Percentiles rank a stretch among this genome's conserved stretches.
Conservation (phyloP, 495 filamentous ascomycete species). For the Neurospora discreta region DNA sequence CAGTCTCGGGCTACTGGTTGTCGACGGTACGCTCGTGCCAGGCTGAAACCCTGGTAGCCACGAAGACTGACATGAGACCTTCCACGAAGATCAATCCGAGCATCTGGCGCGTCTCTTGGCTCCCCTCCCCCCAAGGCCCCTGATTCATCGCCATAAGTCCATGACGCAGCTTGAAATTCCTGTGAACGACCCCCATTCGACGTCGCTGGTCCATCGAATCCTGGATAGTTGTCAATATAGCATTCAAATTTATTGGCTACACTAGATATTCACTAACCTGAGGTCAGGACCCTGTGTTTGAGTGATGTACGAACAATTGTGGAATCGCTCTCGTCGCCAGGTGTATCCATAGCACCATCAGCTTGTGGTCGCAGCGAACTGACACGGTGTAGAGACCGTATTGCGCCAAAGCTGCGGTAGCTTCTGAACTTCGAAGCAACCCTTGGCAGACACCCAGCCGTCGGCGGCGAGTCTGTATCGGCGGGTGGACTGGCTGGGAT, state of each 20-base stretch:
- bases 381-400: constrained; percentile 1
- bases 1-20: constrained; percentile 54
- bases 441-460: constrained; percentile 3
- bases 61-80: constrained; percentile 31
- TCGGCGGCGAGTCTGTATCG: neutral
- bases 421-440: constrained; percentile 6
- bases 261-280: neutral
- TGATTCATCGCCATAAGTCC: neutral
- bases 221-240: neutral
- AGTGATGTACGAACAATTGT: neutral
- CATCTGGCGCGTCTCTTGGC: neutral
- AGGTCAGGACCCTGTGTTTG: neutral
- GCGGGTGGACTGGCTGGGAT: neutral
- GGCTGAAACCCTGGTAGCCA: constrained; percentile 38
- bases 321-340: neutral
- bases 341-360: constrained; percentile 2
- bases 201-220: neutral
- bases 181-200: neutral
- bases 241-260: neutral
- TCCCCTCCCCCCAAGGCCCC: neutral
- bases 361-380: constrained; percentile 3
- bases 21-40: constrained; percentile 39
- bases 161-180: neutral
- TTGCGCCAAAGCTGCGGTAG: constrained; percentile 4
- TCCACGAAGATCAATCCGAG: constrained; percentile 25